Base-by-base conservation (phyloP, 176 grass and related monocot species). In the Alopecurus myosuroides region DNA sequence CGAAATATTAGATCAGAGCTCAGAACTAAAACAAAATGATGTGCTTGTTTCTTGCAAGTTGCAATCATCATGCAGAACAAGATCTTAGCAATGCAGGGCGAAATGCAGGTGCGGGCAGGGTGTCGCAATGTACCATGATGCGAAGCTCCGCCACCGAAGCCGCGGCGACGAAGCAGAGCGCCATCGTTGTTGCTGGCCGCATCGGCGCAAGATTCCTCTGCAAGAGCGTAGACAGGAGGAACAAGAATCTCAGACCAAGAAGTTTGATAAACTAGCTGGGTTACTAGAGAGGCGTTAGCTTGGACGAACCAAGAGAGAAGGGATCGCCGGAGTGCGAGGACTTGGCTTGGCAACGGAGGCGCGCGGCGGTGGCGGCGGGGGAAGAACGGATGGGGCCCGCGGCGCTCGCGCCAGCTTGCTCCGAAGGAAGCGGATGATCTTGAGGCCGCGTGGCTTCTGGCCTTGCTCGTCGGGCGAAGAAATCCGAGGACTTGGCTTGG, bases 81-180 rank as follows among this genome's bases (percentile, higher is more conserved):
- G 77, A 79, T 11, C 39, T 22, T 3, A 39, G 36, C 4, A 9
- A n/a, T n/a, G 30, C 57, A 35, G 7, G 4, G 50, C 11, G 8
- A 77, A 50, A 49, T 4, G 40, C 11, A 36, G 61, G 48, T 37
- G 60, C 30, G 1, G 5, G 23, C 35, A 34, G 37, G 17, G 7
- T 35, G 15, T 3, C 13, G 63, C 3, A 17, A 11, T 11, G 2
- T 74, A 87, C 84, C 80, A 53, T 79, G 55, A 67, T 6, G 36
- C 39, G 80, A 52, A 83, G 45, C 11, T 56, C 46, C 12, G 74
- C 20, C 68, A 28, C 34, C 46, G 55, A 90, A 70, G n/a, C n/a
- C 9, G 53, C 81, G 25, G 58, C 89, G 64, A 25, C 77, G 31
- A 49, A 22, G 28, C 72, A 75, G 44, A 75, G 72, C 46, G 18